Conservation (phyloP, 2,329 filamentous ascomycete species). For the Pseudocercospora ulei region DNA sequence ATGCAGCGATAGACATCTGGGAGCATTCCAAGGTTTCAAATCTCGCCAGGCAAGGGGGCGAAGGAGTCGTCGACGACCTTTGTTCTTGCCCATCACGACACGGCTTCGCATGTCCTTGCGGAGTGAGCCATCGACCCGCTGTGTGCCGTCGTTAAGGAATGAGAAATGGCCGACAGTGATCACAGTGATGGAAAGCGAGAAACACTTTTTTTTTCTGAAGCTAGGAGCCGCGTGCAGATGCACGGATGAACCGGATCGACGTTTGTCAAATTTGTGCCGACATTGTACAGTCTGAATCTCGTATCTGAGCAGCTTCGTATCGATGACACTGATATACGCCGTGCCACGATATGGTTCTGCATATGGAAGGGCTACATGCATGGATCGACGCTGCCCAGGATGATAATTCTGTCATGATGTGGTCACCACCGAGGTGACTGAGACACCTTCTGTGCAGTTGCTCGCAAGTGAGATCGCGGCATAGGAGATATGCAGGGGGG, state of each 20-base stretch:
- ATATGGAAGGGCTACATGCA: background rate
- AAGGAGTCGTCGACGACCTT: too few species aligned
- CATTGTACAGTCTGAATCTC: too few species aligned
- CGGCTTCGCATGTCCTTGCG: background rate
- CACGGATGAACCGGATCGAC: too few species aligned
- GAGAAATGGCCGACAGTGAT: too few species aligned
- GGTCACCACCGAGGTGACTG: background rate
- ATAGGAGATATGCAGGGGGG: too few species aligned
- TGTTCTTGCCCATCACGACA: constrained; percentile 1
- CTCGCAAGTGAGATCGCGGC: background rate
- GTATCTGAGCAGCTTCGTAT: constrained; percentile 10
- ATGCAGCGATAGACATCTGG: too few species aligned
- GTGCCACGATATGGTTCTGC: background rate
- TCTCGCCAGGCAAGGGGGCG: too few species aligned
- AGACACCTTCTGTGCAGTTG: background rate
- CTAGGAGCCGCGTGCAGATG: too few species aligned
- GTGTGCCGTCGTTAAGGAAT: background rate
- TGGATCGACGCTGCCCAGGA: constrained; percentile 10
- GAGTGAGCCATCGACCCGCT: background rate
- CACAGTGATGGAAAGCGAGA: too few species aligned
- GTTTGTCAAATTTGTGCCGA: too few species aligned
- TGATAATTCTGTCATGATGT: constrained; percentile 5
- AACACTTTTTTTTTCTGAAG: too few species aligned
- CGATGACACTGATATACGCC: constrained; percentile 10
- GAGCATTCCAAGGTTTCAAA: too few species aligned